These are phyloP conservation scores for Kurtzmaniella natalensis DNA, from an alignment of 1,139 yeast genomes.

Conservation along the genomic window DNA sequence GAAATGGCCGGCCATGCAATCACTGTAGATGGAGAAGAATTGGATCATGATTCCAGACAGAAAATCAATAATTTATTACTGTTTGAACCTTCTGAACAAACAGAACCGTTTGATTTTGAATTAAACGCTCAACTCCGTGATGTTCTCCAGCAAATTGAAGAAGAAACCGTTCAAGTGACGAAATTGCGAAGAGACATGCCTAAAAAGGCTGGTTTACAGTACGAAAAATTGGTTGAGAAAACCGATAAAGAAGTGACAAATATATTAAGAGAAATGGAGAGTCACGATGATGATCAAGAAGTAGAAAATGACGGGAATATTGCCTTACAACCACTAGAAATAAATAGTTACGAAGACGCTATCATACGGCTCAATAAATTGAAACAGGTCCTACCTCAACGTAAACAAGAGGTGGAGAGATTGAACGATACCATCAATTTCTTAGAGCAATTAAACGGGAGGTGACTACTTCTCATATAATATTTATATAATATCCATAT, in stretches of 20 bases:
- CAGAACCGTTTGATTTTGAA: constrained; percentile 62
- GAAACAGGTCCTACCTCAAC: constrained; percentile 28
- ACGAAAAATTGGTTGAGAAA: constrained; percentile 22
- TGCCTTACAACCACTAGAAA: constrained; percentile 16
- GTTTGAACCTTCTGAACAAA: constrained; percentile 33
- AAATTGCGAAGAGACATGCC: constrained; percentile 54
- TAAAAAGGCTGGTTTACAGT: constrained; percentile 21
- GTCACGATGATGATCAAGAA: constrained; percentile 9
- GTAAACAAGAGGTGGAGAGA: constrained; percentile 27
- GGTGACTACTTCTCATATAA: too few relatives aligned
- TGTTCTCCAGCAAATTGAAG: constrained; percentile 52
- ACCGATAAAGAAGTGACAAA: constrained; percentile 32
- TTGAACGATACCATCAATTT: constrained; percentile 29
- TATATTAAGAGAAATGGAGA: constrained; percentile 16
- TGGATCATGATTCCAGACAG: constrained; percentile 11
- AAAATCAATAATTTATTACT: constrained; percentile 22
- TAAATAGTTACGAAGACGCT: constrained; percentile 24
- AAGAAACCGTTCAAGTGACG: constrained; percentile 51
- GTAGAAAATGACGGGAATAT: too few relatives aligned
- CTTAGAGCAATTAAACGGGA: constrained; percentile 18
- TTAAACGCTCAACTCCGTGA: constrained; percentile 51
- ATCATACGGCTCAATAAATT: constrained; percentile 19
- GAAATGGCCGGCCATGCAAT: constrained; percentile 50
- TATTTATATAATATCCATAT: too few relatives aligned
- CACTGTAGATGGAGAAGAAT: constrained; percentile 44